Evolutionary conservation across 306 rosid species (phyloP).

Genomic region (barrel medic (Medicago truncatula)): DNA sequence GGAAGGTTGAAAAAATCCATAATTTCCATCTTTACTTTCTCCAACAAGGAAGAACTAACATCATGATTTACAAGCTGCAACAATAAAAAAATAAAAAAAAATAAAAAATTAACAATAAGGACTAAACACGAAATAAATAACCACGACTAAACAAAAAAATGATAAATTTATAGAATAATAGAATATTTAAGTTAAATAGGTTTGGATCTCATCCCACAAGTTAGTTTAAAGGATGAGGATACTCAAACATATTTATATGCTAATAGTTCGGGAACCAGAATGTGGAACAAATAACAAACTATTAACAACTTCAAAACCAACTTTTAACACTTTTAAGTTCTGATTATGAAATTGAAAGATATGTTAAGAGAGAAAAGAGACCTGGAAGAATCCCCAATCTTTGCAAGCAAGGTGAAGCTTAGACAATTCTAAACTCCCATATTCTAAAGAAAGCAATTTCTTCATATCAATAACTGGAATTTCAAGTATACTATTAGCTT

Average conservation of each 20-base stretch:
- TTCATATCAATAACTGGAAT: slow-evolving; percentile 42
- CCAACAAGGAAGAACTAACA: slow-evolving; percentile 47
- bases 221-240: no score
- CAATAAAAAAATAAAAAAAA: no score
- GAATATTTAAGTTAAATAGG: no score
- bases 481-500: background rate
- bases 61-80: slow-evolving; percentile 65
- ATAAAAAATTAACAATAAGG: no score
- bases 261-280: no score
- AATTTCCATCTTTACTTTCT: slow-evolving; percentile 50
- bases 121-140: no score
- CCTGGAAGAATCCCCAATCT: slow-evolving; percentile 56
- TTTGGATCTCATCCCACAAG: no score
- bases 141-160: no score
- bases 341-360: background rate
- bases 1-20: slow-evolving; percentile 56
- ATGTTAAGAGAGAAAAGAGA: background rate
- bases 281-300: no score
- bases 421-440: slow-evolving; percentile 34
- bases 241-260: no score
- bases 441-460: slow-evolving; percentile 25
- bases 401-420: slow-evolving; percentile 52
- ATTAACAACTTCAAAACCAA: no score
- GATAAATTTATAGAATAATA: no score
- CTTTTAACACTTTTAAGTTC: background rate